These are phyloP conservation scores for Excoecaria cochinchinensis DNA, from an alignment of 345 rosid genomes.

Conservation along the genomic window DNA sequence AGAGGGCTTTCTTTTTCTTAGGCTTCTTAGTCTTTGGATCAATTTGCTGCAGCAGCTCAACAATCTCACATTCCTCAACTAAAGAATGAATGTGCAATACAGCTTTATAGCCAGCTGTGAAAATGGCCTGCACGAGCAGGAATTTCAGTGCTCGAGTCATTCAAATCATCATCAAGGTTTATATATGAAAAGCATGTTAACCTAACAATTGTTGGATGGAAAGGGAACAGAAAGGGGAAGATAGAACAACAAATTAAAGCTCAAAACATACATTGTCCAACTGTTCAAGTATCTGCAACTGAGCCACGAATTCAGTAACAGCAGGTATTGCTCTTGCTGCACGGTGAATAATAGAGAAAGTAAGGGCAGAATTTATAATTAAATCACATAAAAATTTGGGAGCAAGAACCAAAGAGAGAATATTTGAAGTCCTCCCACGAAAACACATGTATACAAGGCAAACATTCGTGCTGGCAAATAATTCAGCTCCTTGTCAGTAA, in stretches of 20 bases:
- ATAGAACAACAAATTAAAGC: background rate
- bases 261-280: slow-evolving; percentile 66
- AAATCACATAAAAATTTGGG: too few relatives aligned
- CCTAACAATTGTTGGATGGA: background rate
- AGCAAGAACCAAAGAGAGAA: background rate
- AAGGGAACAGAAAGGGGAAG: background rate
- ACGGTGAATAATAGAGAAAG: slow-evolving; percentile 14
- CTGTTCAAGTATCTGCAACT: slow-evolving; percentile 86
- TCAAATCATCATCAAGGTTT: background rate
- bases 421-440: background rate
- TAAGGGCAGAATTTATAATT: background rate
- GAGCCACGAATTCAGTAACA: slow-evolving; percentile 84
- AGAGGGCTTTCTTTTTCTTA: slow-evolving; percentile 81
- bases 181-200: too few relatives aligned
- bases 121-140: slow-evolving; percentile 64
- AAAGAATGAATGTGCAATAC: slow-evolving; percentile 86
- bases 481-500: background rate
- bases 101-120: slow-evolving; percentile 97
- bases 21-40: slow-evolving; percentile 88
- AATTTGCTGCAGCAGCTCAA: slow-evolving; percentile 71
- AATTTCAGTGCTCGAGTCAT: background rate
- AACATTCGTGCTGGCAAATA: background rate
- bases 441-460: background rate
- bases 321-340: slow-evolving; percentile 70
- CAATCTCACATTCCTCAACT: slow-evolving; percentile 95